Conservation (phyloP, 139 green algal species). For the Diplosphaera chodatii region DNA sequence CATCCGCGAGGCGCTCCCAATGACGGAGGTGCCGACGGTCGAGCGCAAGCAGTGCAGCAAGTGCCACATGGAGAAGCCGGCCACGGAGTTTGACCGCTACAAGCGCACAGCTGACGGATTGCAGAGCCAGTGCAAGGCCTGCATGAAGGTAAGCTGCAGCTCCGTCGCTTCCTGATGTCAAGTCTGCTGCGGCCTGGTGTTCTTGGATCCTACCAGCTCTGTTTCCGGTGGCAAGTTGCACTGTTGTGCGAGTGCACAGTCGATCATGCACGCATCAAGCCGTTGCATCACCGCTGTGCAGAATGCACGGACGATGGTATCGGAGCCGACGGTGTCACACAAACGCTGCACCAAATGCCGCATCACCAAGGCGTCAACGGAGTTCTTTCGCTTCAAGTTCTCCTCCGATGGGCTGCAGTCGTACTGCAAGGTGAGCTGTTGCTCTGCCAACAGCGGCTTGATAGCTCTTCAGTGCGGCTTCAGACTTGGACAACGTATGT, state of each 20-base stretch:
- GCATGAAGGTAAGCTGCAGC: neutral
- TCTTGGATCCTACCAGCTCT: too few species aligned
- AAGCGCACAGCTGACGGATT: neutral
- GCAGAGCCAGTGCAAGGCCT: neutral
- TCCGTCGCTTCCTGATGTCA: too few species aligned
- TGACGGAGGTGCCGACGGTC: neutral
- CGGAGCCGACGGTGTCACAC: neutral
- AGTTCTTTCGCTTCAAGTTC: neutral
- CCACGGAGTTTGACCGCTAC: neutral
- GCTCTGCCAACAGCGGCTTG: too few species aligned
- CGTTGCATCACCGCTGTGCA: too few species aligned
- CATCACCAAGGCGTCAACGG: neutral
- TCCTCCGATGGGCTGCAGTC: neutral
- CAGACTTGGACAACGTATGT: too few species aligned
- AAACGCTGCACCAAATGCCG: neutral
- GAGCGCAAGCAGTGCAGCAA: neutral
- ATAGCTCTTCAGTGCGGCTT: too few species aligned
- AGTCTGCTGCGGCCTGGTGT: too few species aligned
- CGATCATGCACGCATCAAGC: too few species aligned
- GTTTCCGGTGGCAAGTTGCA: too few species aligned
- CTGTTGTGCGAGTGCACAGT: too few species aligned
- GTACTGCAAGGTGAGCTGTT: constrained; percentile 5
- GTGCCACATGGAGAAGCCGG: neutral
- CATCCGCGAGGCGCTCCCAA: neutral
- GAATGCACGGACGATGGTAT: neutral